Base-by-base conservation (phyloP, 306 rosid genomes). In the Inga laurina region DNA sequence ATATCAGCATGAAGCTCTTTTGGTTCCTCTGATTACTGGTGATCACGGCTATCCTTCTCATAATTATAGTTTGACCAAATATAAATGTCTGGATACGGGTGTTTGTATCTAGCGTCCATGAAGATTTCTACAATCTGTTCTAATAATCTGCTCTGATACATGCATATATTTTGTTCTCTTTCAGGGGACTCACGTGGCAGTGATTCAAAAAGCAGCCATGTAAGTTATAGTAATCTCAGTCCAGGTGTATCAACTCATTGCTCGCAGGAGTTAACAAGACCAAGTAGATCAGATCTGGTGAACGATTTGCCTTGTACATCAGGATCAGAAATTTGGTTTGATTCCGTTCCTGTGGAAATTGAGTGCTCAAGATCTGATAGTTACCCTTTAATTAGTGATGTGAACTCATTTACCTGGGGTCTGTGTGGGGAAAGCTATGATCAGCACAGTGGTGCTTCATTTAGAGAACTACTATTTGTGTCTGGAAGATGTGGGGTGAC, bases 321-420 rank as follows among this genome's bases (percentile, higher is more conserved):
- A 77, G 89, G 89, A 74, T 86, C 88, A 32, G 88, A 59, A 35
- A 39, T 48, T 44, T 86, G 79, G 70, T 68, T 80, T 74, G 89
- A 89, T 73, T 21, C 84, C 39, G 83, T 82, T 83, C 61, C 82
- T 82, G 81, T 77, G 64, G 86, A 82, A 84, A 79, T 52, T 79
- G 84, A 87, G 77, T 83, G 81, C 83, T 83, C 91, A 76, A 72
- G 81, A 72, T 89, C 89, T 67, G 72, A 75, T 82, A 74, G 84
- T 79, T 77, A 84, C 82, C 85, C 90, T 49, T 91, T 84, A 83
- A 85, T 96, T 81, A 90, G 94, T 82, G 93, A 92, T 81, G 96
- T 92, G 77, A 87, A 83, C 82, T 93, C 99, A 56, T 85, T 92
- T 82, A 93, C 96, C 66, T 96, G 98, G 98, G 97, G 97, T 77